Base-by-base conservation (phyloP, 208 protist species). In the Plasmodiophora brassicae region DNA sequence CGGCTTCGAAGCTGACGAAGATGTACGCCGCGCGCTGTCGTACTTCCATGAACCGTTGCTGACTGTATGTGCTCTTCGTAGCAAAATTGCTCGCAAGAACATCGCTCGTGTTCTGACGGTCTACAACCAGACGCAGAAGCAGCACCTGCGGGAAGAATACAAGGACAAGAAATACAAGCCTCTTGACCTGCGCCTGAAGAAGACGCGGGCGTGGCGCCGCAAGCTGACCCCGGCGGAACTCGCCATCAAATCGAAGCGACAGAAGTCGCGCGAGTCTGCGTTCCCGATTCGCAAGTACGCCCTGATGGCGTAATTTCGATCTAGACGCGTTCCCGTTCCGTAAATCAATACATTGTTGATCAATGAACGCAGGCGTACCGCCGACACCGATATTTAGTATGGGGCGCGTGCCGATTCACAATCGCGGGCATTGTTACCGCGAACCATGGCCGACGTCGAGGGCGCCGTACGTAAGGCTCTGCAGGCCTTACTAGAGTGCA, bases 51-150 rank as follows among this genome's bases (percentile, higher is more conserved):
- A n/a, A n/a, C n/a, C n/a, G 35, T 54, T 87, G 85, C 1, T 65
- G 50, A 35, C 60, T 35, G 43, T 14, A 22, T 10, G 41, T 53
- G 87, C 65, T 84, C 83, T 54, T n/a, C 86, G 87, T 88, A 94
- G 92, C 91, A 96, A 94, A 84, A 83, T 96, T 41, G 96, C 98
- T 89, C 95, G 97, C 90, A 98, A 98, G 94, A 95, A 92, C 89
- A 96, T 99, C 88, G 98, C 97, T 32, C 95, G 96, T 90, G 95
- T 98, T 60, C 91, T 98, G 90, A 99, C 98, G 22, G 97, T 98
- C 84, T 94, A 98, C 86, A 98, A 97, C 94, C 94, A 98, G 94
- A 97, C 95, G 83, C 92, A 97, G 93, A 88, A 90, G 91, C 87
- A 91, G 28, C 93, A 96, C 91, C 94, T 98, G 54, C 93, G 95